phyloP scores from a whole-genome alignment of 805 yeast species.

The Saccharomyces cerevisiae region DNA sequence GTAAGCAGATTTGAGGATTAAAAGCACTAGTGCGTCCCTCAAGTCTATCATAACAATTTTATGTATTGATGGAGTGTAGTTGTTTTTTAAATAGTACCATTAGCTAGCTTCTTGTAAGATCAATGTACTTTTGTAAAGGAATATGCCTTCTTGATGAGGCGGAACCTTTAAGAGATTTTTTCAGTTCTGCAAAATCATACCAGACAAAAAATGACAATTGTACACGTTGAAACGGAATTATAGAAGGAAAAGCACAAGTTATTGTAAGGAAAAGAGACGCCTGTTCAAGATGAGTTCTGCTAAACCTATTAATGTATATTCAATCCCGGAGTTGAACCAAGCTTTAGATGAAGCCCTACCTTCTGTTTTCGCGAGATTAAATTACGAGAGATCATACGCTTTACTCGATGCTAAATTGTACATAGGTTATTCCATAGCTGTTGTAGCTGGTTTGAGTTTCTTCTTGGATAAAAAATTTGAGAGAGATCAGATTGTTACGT shows the following conservation, averaged over 20 bases:
- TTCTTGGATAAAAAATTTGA: constrained; percentile 41
- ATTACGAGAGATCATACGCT: constrained; percentile 16
- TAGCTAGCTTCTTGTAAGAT: background rate
- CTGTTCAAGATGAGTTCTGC: constrained; percentile 12
- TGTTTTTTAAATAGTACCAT: background rate
- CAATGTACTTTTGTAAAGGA: background rate
- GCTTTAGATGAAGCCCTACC: constrained; percentile 27
- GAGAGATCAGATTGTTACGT: constrained; percentile 35
- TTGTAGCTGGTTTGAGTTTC: constrained; percentile 42
- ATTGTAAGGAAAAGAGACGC: background rate
- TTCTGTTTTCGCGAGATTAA: constrained; percentile 17
- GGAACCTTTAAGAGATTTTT: background rate
- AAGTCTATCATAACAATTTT: background rate
- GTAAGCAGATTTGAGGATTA: background rate
- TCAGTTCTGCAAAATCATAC: background rate
- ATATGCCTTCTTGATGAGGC: background rate
- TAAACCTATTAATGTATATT: constrained; percentile 28
- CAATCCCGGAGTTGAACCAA: constrained; percentile 26
- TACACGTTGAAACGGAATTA: background rate
- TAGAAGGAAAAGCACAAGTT: background rate
- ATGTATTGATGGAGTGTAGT: background rate
- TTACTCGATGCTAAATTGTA: constrained; percentile 40
- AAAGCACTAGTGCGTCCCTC: background rate
- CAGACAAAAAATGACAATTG: background rate
- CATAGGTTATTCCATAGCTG: constrained; percentile 43